Conservation (phyloP, 2,329 filamentous ascomycete species). For the Monilinia polystroma region DNA sequence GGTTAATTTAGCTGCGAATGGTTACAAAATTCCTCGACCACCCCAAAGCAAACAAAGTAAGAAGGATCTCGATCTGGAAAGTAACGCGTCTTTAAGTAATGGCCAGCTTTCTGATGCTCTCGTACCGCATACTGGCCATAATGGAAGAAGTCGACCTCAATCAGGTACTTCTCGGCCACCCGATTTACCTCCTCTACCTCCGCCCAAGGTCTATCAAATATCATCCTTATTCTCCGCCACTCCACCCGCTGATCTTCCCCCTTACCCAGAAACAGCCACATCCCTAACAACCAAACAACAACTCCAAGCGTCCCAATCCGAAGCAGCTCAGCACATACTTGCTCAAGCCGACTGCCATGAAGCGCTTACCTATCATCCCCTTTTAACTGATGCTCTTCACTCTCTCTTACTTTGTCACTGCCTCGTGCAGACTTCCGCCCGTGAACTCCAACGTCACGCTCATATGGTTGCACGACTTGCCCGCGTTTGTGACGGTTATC, state of each 20-base stretch:
- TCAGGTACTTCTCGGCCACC: slow-evolving; percentile 32
- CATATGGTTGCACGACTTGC: slow-evolving; percentile 77
- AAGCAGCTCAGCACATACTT: slow-evolving; percentile 40
- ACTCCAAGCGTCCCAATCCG: slow-evolving; percentile 37
- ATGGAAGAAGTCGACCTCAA: slow-evolving; percentile 38
- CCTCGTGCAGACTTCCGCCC: slow-evolving; percentile 74
- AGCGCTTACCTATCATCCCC: slow-evolving; percentile 75
- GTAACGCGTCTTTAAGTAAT: slow-evolving; percentile 39
- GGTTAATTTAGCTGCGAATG: slow-evolving; percentile 56
- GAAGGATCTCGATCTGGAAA: slow-evolving; percentile 36
- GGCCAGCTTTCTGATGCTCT: slow-evolving; percentile 45
- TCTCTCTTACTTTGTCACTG: slow-evolving; percentile 74
- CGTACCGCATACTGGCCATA: slow-evolving; percentile 44
- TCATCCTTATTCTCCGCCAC: slow-evolving; percentile 69
- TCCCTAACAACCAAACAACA: slow-evolving; percentile 39
- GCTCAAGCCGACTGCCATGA: slow-evolving; percentile 53
- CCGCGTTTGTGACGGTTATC: slow-evolving; percentile 74
- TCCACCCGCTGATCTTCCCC: slow-evolving; percentile 64
- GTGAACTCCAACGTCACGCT: slow-evolving; percentile 75
- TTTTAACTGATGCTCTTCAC: slow-evolving; percentile 76
- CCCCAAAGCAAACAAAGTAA: slow-evolving; percentile 34
- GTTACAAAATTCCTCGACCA: slow-evolving; percentile 42
- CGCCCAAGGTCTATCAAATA: slow-evolving; percentile 51
- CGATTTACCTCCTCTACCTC: slow-evolving; percentile 48
- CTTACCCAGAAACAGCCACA: slow-evolving; percentile 55